These are phyloP conservation scores for Cymbopogon flexuosus DNA, from an alignment of 202 grass and related monocot species.

Conservation along the genomic window DNA sequence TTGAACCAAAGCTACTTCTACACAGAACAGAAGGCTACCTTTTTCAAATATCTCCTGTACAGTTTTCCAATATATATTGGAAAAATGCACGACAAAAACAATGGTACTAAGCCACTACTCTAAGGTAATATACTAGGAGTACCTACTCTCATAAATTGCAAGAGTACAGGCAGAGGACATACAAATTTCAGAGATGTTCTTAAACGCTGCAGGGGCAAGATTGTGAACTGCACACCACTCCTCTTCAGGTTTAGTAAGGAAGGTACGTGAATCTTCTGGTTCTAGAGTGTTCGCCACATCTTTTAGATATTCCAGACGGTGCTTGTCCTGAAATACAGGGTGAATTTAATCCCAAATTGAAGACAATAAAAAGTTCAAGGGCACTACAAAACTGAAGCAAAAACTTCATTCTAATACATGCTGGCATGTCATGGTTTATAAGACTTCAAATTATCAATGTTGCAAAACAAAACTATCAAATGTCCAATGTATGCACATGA, in stretches of 20 bases:
- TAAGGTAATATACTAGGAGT: neutral
- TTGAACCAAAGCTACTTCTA: neutral
- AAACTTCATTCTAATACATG: neutral
- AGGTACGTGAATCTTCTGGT: constrained; percentile 23
- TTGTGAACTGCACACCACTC: constrained; percentile 86
- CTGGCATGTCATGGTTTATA: neutral
- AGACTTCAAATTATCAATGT: neutral
- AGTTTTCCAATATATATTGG: neutral
- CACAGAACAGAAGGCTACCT: neutral
- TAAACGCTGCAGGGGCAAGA: constrained; percentile 56
- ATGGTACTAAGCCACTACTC: neutral
- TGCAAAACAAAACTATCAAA: constrained; percentile 1
- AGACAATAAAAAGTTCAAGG: constrained; percentile 19
- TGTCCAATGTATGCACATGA: neutral
- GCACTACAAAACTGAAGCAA: neutral
- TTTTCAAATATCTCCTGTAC: neutral
- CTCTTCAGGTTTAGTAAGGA: constrained; percentile 59
- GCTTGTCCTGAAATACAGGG: constrained; percentile 56
- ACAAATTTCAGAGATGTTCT: constrained; percentile 88
- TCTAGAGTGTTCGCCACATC: constrained; percentile 42
- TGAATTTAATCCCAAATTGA: constrained; percentile 15
- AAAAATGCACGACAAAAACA: neutral
- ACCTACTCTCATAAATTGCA: neutral
- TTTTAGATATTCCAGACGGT: constrained; percentile 56
- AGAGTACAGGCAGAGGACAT: constrained; percentile 33